A percentile compares a stretch with the other conserved stretches of the same genome.
Conservation (phyloP, 2,329 filamentous ascomycete genomes). For the Colletotrichum chlorophyti region DNA sequence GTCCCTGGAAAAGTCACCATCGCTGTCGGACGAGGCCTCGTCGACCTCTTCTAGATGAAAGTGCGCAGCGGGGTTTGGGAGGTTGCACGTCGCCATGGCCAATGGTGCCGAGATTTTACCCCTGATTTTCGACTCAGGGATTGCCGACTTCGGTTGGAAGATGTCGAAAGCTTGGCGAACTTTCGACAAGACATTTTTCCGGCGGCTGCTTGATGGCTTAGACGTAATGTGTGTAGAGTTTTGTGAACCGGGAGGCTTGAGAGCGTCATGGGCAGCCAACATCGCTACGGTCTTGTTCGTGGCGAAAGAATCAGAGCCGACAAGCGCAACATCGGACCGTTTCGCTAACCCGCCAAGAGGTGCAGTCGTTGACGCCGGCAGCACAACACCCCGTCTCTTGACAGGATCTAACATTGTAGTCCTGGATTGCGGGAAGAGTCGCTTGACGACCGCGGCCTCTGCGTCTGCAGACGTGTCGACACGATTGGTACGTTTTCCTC, state of each 20-base stretch:
- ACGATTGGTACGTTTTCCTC: background rate
- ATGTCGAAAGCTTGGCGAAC: conserved; percentile 42
- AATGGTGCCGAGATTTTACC: conserved; percentile 24
- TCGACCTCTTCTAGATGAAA: conserved; percentile 24
- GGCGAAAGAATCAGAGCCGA: conserved; percentile 27
- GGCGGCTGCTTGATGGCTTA: conserved; percentile 37
- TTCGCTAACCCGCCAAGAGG: conserved; percentile 5
- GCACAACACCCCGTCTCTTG: background rate
- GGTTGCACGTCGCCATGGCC: background rate
- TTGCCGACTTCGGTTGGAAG: conserved; percentile 36
- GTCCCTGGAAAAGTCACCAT: conserved; percentile 41
- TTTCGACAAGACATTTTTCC: conserved; percentile 41
- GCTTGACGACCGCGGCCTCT: background rate
- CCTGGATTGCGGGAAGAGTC: conserved; percentile 12
- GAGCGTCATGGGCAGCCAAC: conserved; percentile 42
- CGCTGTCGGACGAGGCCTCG: conserved; percentile 35
- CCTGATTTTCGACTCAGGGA: conserved; percentile 25
- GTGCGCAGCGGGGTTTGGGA: conserved; percentile 16
- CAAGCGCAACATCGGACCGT: background rate
- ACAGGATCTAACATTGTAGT: conserved; percentile 14
- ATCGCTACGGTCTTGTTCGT: conserved; percentile 43
- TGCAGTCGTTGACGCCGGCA: conserved; percentile 18
- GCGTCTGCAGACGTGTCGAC: background rate
- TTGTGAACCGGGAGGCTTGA: conserved; percentile 38
- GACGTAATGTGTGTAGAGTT: conserved; percentile 25